These are phyloP conservation scores for Cucumis cinereus DNA, from an alignment of 306 rosid species.

Conservation along the genomic window DNA sequence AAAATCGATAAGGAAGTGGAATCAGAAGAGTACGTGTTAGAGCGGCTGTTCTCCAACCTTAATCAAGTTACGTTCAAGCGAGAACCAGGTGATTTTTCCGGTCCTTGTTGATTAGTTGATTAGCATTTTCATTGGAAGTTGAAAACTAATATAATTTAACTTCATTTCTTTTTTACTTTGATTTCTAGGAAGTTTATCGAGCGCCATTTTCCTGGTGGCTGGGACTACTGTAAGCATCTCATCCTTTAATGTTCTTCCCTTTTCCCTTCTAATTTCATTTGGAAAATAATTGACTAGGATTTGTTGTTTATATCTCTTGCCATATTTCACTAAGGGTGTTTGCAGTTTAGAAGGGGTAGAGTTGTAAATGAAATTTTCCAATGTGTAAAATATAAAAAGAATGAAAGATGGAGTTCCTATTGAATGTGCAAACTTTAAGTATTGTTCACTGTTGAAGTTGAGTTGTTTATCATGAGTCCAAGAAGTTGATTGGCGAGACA, in stretches of 20 bases:
- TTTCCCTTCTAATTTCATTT: not conserved
- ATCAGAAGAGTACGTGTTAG: conserved; percentile 16
- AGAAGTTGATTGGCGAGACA: too few species aligned
- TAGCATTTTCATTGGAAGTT: not conserved
- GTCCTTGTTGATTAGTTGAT: not conserved
- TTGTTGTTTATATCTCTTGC: not conserved
- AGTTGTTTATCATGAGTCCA: too few species aligned
- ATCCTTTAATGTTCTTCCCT: not conserved
- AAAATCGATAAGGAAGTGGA: not conserved
- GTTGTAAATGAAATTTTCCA: too few species aligned
- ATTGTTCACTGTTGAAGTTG: too few species aligned
- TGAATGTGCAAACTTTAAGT: too few species aligned
- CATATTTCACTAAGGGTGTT: not conserved
- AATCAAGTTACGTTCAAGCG: conserved; percentile 56
- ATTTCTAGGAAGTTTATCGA: conserved; percentile 45
- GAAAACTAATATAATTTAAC: not conserved
- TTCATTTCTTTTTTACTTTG: not conserved
- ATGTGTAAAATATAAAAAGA: too few species aligned
- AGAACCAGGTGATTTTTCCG: conserved; percentile 47
- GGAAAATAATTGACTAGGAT: too few species aligned
- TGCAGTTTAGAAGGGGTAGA: too few species aligned
- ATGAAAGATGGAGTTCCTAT: too few species aligned
- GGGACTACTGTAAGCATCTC: conserved; percentile 48
- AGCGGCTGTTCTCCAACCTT: conserved; percentile 61
- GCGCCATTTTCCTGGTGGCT: conserved; percentile 54